Percentiles rank a stretch among this genome's conserved stretches.
Conservation (phyloP, 139 green algal genomes). For the Auxenochlorella pyrenoidosa region DNA sequence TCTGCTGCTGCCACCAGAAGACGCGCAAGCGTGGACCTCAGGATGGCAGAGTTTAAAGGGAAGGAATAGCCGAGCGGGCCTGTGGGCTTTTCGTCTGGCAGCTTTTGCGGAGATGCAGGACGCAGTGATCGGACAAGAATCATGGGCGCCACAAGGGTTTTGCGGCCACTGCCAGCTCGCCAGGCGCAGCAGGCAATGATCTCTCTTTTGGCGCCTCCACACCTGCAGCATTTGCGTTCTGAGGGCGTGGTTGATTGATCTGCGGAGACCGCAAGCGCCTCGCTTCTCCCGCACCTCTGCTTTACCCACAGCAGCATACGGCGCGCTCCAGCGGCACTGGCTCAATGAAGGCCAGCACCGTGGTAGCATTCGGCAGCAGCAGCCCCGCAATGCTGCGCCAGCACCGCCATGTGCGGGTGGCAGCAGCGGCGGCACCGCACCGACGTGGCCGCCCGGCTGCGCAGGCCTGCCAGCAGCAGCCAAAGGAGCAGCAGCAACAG, state of each 20-base stretch:
- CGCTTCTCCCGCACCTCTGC: not conserved
- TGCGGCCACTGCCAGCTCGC: too few relatives aligned
- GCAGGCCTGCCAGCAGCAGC: not conserved
- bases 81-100: not conserved
- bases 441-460: not conserved
- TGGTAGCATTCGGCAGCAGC: not conserved
- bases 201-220: too few relatives aligned
- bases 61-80: too few relatives aligned
- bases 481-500: not conserved
- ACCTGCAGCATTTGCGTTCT: too few relatives aligned
- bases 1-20: constrained; percentile 22
- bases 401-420: constrained; percentile 3
- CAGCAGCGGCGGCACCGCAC: not conserved
- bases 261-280: not conserved
- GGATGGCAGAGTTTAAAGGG: constrained; percentile 16
- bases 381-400: not conserved
- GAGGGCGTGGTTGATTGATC: not conserved
- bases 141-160: too few relatives aligned
- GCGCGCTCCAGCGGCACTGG: not conserved
- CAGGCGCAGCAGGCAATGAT: too few relatives aligned
- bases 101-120: not conserved
- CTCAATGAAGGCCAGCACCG: not conserved
- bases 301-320: not conserved
- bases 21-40: constrained; percentile 17
- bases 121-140: too few relatives aligned